phyloP scores from a whole-genome alignment of 352 stramenopile genomes.

The Phytophthora pinifolia region DNA sequence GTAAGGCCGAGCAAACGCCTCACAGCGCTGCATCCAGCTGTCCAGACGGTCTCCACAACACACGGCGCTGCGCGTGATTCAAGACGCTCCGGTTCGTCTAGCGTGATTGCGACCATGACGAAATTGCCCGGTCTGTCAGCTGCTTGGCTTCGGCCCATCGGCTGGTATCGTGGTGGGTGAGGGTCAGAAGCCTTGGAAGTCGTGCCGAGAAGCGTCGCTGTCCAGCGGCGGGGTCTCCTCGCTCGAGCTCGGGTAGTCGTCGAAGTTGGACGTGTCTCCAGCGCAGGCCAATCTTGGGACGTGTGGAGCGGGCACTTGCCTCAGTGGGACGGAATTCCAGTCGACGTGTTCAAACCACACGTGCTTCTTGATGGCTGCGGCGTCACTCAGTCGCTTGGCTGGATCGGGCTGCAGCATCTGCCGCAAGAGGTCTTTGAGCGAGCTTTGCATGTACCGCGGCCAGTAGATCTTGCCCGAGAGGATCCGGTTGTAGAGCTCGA shows the following conservation, averaged over 20 bases:
- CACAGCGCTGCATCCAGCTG: slow-evolving; percentile 8
- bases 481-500: slow-evolving; percentile 86
- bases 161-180: not conserved
- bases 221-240: slow-evolving; percentile 40
- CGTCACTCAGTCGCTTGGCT: slow-evolving; percentile 49
- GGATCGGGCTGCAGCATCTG: slow-evolving; percentile 66
- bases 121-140: not conserved
- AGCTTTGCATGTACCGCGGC: slow-evolving; percentile 40
- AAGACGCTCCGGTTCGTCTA: slow-evolving; percentile 4
- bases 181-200: slow-evolving; percentile 48
- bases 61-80: no score
- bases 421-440: slow-evolving; percentile 62
- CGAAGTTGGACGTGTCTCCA: slow-evolving; percentile 66
- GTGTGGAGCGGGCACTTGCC: slow-evolving; percentile 51
- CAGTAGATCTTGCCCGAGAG: slow-evolving; percentile 59
- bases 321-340: slow-evolving; percentile 51
- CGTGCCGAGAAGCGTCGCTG: slow-evolving; percentile 30
- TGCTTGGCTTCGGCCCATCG: not conserved
- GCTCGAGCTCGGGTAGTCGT: slow-evolving; percentile 61
- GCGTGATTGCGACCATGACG: slow-evolving; percentile 18
- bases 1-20: slow-evolving; percentile 6
- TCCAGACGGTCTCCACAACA: not conserved
- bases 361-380: slow-evolving; percentile 52
- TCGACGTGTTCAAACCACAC: slow-evolving; percentile 68
- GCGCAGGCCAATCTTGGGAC: slow-evolving; percentile 34